Conservation (phyloP, 2,329 filamentous ascomycete genomes). For the Ceratocystis alfenasii region DNA sequence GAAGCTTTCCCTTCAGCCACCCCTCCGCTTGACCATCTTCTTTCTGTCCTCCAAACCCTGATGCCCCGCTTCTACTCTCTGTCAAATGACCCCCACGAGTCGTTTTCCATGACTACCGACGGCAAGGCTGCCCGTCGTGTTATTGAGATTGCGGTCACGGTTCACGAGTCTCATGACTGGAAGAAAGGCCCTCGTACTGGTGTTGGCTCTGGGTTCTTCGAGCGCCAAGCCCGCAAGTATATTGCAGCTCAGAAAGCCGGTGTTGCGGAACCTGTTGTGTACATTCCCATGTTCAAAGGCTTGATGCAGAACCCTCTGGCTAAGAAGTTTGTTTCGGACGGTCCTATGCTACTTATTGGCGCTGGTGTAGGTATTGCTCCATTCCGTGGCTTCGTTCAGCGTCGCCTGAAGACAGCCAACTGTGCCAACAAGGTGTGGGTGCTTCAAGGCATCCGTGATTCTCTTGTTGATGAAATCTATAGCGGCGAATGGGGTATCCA, state of each 20-base stretch:
- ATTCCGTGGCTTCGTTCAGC: constrained; percentile 94
- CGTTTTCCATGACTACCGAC: constrained; percentile 40
- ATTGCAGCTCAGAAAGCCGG: constrained; percentile 55
- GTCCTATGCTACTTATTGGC: constrained; percentile 93
- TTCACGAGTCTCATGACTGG: constrained; percentile 81
- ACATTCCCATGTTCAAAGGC: constrained; percentile 94
- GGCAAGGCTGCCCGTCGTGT: constrained; percentile 63
- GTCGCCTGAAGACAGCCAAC: constrained; percentile 83
- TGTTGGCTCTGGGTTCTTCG: constrained; percentile 85
- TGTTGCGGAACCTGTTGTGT: constrained; percentile 38
- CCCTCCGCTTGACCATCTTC: constrained; percentile 70
- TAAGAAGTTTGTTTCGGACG: constrained; percentile 80
- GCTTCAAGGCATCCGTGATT: constrained; percentile 86
- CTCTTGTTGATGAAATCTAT: constrained; percentile 89
- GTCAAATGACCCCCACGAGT: constrained; percentile 84
- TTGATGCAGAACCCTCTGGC: constrained; percentile 95
- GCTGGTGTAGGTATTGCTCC: constrained; percentile 94
- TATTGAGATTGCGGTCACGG: constrained; percentile 91
- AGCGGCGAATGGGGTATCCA: constrained; percentile 92
- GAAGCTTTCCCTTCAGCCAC: constrained; percentile 84
- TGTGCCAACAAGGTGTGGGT: constrained; percentile 98
- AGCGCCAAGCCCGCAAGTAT: constrained; percentile 65
- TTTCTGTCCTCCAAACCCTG: constrained; percentile 69
- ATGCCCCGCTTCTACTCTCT: constrained; percentile 99
- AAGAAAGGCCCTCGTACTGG: constrained; percentile 60